Evolutionary conservation across 75 land plant species (phyloP), one percentile per base, ranked within the genome.

Genomic region (Chamaecyparis obtusa): DNA sequence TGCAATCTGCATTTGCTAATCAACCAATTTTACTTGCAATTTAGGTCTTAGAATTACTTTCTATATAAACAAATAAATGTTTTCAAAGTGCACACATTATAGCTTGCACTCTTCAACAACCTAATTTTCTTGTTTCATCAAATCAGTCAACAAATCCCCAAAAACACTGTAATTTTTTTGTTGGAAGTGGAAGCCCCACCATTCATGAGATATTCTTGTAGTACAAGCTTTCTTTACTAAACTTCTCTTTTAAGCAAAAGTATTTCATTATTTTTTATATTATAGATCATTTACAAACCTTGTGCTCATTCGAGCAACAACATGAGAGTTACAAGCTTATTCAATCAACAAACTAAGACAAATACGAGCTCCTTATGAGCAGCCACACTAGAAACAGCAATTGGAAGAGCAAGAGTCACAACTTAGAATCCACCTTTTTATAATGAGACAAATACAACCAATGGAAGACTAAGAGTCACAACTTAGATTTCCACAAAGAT

Each of bases 221-320:
- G 13, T 3, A 15, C 94, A 51, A 2, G 54, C 54, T n/a, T 93
- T 98, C n/a, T 95, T 95, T 91, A 93, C 94, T 88, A 96, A 96
- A 88, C 85, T 96, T 14, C 90, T 93, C 51, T 98, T 95, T 89
- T 86, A 95, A 21, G 92, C 98, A 87, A 96, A 96, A 95, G 95
- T 93, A 86, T 41, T n/a, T n/a, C n/a, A n/a, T n/a, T n/a, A n/a
- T n/a, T n/a, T n/a, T n/a, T n/a, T n/a, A n/a, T n/a, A n/a, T n/a
- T n/a, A n/a, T n/a, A n/a, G n/a, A n/a, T n/a, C n/a, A n/a, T n/a
- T n/a, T n/a, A n/a, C n/a, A n/a, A n/a, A n/a, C n/a, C n/a, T n/a
- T n/a, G n/a, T n/a, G n/a, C n/a, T n/a, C n/a, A n/a, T n/a, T n/a
- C n/a, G n/a, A n/a, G n/a, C n/a, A n/a, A n/a, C n/a, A n/a, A n/a